Conservation (phyloP, 2,329 filamentous ascomycete species). For the Microsporum ferrugineum region DNA sequence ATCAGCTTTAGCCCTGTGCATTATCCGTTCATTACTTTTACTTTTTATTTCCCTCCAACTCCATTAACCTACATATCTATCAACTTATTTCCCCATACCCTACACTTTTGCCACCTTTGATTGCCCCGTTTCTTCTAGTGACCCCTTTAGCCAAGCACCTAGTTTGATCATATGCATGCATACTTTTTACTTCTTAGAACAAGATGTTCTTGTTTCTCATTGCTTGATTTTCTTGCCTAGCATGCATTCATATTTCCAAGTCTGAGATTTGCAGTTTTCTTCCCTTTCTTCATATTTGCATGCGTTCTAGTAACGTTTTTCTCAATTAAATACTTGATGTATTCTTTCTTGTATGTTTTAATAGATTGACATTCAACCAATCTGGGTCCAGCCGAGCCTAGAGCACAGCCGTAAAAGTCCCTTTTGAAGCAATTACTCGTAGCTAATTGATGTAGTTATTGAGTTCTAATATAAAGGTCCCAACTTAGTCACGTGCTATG, state of each 20-base stretch:
- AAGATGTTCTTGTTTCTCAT: background rate
- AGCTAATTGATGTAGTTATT: too few species aligned
- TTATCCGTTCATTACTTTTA: background rate
- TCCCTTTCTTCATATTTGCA: background rate
- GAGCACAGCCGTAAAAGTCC: too few species aligned
- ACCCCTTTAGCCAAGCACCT: background rate
- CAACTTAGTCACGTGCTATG: too few species aligned
- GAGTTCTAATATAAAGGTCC: too few species aligned
- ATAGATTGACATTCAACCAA: background rate
- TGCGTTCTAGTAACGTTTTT: background rate
- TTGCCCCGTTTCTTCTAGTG: background rate
- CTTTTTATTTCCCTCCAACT: slow-evolving; percentile 5
- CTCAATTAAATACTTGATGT: background rate
- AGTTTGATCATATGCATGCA: background rate
- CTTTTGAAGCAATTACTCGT: too few species aligned
- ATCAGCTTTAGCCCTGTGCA: background rate
- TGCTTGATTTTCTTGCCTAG: background rate
- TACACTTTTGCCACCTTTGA: slow-evolving; percentile 5
- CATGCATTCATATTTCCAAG: background rate
- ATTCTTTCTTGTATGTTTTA: background rate
- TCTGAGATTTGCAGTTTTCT: background rate
- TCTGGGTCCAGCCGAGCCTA: too few species aligned
- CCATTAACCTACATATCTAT: background rate
- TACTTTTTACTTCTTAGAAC: background rate
- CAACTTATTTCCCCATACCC: background rate